Evolutionary conservation across 257 asterid species (phyloP).

Genomic region (Solanum arcanum): DNA sequence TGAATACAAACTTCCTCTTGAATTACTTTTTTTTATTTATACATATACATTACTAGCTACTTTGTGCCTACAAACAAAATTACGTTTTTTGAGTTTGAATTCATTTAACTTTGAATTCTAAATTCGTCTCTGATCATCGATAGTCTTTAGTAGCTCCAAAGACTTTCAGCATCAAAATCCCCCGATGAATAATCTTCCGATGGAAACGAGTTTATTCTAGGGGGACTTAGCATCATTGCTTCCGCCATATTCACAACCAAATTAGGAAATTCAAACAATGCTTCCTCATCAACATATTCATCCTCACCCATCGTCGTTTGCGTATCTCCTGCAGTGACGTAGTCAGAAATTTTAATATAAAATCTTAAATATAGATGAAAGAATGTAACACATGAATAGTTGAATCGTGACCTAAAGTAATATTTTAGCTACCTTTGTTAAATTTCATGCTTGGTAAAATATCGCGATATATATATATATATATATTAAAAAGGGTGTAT

Average conservation of each 20-base stretch:
- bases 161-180: neutral
- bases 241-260: conserved; percentile 4
- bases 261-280: neutral
- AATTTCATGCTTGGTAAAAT: neutral
- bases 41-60: neutral
- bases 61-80: neutral
- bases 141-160: neutral
- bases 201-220: neutral
- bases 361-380: neutral
- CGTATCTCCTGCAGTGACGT: neutral
- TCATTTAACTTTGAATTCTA: neutral
- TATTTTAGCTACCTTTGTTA: neutral
- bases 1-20: neutral
- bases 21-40: neutral
- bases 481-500: neutral
- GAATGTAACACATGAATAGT: neutral
- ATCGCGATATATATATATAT: neutral
- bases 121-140: neutral
- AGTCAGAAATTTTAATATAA: neutral
- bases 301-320: neutral
- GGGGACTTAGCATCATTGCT: conserved; percentile 5
- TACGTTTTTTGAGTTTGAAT: neutral
- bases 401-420: neutral
- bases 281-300: neutral
- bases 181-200: neutral